These are phyloP conservation scores for Jatropha multifida DNA, from an alignment of 441 rosid genomes.

Conservation along the genomic window DNA sequence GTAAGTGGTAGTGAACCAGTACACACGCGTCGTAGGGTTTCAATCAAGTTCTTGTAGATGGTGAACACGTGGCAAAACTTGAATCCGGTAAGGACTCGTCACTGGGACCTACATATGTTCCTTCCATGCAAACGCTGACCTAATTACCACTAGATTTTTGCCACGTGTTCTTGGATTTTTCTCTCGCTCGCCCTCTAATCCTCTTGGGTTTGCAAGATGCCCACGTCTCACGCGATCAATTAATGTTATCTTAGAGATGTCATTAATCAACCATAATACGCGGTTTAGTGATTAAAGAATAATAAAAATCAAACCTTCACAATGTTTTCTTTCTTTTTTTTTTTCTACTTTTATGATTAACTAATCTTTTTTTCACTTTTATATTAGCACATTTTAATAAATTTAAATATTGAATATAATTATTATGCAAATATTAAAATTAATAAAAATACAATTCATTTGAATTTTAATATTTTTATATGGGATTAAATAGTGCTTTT, in stretches of 20 bases:
- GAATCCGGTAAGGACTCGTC: neutral
- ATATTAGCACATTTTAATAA: too few species aligned
- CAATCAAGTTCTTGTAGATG: neutral
- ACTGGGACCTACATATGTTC: neutral
- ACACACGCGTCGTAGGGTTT: slow-evolving; percentile 26
- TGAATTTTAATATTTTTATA: too few species aligned
- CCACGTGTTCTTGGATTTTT: slow-evolving; percentile 34
- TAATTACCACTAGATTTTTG: neutral
- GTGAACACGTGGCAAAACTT: slow-evolving; percentile 23
- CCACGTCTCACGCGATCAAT: slow-evolving; percentile 43
- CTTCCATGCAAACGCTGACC: slow-evolving; percentile 31
- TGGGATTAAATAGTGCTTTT: too few species aligned
- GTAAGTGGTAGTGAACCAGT: slow-evolving; percentile 21
- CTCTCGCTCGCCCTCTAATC: too few species aligned
- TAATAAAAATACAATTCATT: too few species aligned
- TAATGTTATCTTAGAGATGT: neutral
- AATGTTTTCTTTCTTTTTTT: too few species aligned
- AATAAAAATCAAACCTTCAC: too few species aligned
- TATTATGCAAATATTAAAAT: too few species aligned
- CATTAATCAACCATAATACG: neutral
- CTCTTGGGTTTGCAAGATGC: slow-evolving; percentile 23
- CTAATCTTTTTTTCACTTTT: too few species aligned
- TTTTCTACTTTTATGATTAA: too few species aligned
- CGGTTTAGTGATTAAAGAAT: neutral
- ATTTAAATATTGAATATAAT: too few species aligned